phyloP scores from a whole-genome alignment of 2,329 filamentous ascomycete genomes.

The Blastomyces gilchristii region DNA sequence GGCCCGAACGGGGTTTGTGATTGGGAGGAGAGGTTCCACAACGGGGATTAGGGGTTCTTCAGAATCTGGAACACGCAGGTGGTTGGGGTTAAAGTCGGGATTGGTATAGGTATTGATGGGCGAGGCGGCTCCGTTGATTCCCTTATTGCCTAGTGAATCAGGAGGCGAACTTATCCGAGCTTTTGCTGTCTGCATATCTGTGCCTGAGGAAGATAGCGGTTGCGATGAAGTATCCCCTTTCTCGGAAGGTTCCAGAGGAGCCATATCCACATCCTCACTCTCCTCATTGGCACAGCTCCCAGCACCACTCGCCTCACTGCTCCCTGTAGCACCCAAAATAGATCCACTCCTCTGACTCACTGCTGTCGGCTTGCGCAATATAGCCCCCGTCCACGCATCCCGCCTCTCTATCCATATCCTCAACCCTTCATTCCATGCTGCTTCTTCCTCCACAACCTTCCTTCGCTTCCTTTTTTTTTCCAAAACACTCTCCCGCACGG shows the following conservation, averaged over 20 bases:
- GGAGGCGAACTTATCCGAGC: background rate
- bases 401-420: slow-evolving; percentile 67
- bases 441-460: slow-evolving; percentile 52
- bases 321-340: slow-evolving; percentile 1
- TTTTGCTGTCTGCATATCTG: background rate
- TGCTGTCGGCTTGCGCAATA: background rate
- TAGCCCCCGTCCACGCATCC: slow-evolving; percentile 75
- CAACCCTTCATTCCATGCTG: slow-evolving; percentile 70
- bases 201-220: slow-evolving; percentile 13
- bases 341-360: background rate
- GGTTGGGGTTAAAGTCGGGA: slow-evolving; percentile 13
- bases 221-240: background rate
- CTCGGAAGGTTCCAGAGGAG: background rate
- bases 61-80: slow-evolving; percentile 18
- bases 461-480: slow-evolving; percentile 48
- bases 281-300: slow-evolving; percentile 9
- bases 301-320: slow-evolving; percentile 10
- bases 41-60: slow-evolving; percentile 60
- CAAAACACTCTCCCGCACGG: slow-evolving; percentile 31
- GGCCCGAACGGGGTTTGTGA: slow-evolving; percentile 63
- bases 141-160: background rate
- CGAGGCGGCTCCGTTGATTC: background rate
- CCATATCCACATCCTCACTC: slow-evolving; percentile 12
- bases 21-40: slow-evolving; percentile 60
- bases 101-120: background rate